These are phyloP conservation scores for Combretum micranthum DNA, from an alignment of 345 rosid genomes.

Conservation along the genomic window DNA sequence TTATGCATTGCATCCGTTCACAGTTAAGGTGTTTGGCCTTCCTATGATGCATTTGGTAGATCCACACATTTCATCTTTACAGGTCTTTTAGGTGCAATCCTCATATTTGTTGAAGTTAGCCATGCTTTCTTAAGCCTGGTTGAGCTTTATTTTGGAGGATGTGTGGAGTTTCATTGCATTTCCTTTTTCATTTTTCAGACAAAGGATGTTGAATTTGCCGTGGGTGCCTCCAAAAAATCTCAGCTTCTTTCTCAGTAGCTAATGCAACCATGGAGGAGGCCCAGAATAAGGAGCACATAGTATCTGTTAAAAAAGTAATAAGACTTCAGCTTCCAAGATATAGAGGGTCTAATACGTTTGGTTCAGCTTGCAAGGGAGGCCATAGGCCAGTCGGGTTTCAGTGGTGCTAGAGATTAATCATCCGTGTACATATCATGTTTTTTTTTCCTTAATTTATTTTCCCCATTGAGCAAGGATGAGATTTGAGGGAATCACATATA, in stretches of 20 bases:
- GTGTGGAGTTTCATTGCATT: not conserved
- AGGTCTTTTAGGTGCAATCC: too few species aligned
- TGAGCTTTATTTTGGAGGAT: not conserved
- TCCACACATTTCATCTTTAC: too few species aligned
- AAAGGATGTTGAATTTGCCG: slow-evolving; percentile 45
- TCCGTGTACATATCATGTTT: slow-evolving; percentile 7
- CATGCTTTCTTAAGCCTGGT: too few species aligned
- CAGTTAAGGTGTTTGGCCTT: too few species aligned
- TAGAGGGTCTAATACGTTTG: slow-evolving; percentile 46
- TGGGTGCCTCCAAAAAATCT: slow-evolving; percentile 76
- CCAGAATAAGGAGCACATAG: slow-evolving; percentile 28
- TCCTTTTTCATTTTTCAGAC: slow-evolving; percentile 42
- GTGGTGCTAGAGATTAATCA: slow-evolving; percentile 36
- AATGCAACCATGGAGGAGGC: slow-evolving; percentile 29
- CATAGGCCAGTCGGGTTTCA: slow-evolving; percentile 28
- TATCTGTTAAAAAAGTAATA: slow-evolving; percentile 47
- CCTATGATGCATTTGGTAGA: too few species aligned
- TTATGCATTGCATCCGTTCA: too few species aligned
- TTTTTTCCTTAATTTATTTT: slow-evolving; percentile 4
- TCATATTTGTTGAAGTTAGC: too few species aligned
- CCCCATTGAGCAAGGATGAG: slow-evolving; percentile 7
- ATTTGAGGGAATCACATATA: slow-evolving; percentile 1
- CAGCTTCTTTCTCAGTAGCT: slow-evolving; percentile 42
- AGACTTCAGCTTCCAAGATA: slow-evolving; percentile 73
- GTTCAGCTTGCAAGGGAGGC: slow-evolving; percentile 56